Evolutionary conservation across 2,329 filamentous ascomycete genomes (phyloP), one percentile per base, ranked within the genome.

Genomic region (Teratosphaeria pseudoeucalypti): DNA sequence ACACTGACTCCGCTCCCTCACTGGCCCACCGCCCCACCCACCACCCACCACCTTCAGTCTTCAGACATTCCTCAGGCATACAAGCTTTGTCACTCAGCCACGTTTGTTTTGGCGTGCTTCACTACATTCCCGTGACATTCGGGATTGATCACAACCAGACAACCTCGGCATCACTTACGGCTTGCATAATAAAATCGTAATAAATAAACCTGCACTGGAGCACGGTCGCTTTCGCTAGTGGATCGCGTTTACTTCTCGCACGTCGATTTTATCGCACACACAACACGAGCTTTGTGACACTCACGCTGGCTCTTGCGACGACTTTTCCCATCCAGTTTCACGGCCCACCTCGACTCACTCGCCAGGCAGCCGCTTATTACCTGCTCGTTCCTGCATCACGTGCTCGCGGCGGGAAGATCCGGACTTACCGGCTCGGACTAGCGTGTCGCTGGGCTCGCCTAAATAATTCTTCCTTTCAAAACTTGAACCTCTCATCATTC

Each of bases 201-300:
- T 54, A 27, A 27, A 54, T 47, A 47, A 27, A 47, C 16, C 37
- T 57, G 56, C 52, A 32, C 52, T 54, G n/a, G 52, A 52, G 59
- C 59, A 58, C 57, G 57, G 57, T 61, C 57, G 49, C 59, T 61
- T 58, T 61, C 57, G 57, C 54, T 60, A 57, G 60, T 49, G 60
- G 56, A 63, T 60, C 58, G 49, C 19, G 16, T 49, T n/a, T n/a
- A 19, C 43, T 49, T 19, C 47, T 52, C 26, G 26, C 34, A 29
- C 12, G 37, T 11, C 10, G 39, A 43, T 6, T 6, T 16, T 6
- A 6, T 6, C 34, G 34, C 34, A n/a, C 37, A 1, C 0, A n/a
- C 37, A 14, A 54, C 54, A 23, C n/a, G 16, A 49, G 16, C 27
- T 12, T 19, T 34, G 53, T 14, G 16, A 57, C 54, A 39, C 52